Evolutionary conservation across 768 basidiomycete species (phyloP), one percentile per base, ranked within the genome.

Genomic region (Grammothele lineata): DNA sequence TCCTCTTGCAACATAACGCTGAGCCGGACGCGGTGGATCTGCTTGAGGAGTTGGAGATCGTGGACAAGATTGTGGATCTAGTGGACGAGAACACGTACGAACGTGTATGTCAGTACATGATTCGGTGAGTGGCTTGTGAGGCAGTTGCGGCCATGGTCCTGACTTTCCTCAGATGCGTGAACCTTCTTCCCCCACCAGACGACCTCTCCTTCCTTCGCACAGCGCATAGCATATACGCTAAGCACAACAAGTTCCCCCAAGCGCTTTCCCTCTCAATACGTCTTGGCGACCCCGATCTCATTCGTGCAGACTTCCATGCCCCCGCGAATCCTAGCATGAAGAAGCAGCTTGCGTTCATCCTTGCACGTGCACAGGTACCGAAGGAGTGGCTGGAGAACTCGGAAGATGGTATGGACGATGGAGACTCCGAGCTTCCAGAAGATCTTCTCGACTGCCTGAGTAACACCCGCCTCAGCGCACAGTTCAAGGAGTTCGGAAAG

Each of bases 21-120:
- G 96, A 99, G 66, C 94, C 93, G 24, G 96, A 99, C 63, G 96
- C 95, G 0, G 94, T 99, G 25, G 96, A 98, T 69, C 72, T 98
- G 26, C 70, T 98, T 48, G 84, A 96, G 59, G 96, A 97, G 58
- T 69, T 98, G 56, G 96, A 99, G 65, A 87, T 88, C 55, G 85
- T 96, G 21, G 76, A 83, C 50, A 78, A 80, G 59, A 83, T 97
- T 54, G 74, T 78, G 15, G 70, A 80, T 10, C 68, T 93, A 35
- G 85, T 96, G 17, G 94, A 98, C 57, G 76, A 83, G 22, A 89
- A 94, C 66, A 94, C 89, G 0, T 98, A 78, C 59, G 74, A 71
- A 40, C 83, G 96, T 41, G 94, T 99, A 5, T 95, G 93, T 57
- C 82, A 87, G 40, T 99, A 99, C 64, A 97, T 98, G 91, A 83